These are phyloP conservation scores for Wickerhamiella bombiphila DNA, from an alignment of 805 yeast genomes.

Conservation along the genomic window DNA sequence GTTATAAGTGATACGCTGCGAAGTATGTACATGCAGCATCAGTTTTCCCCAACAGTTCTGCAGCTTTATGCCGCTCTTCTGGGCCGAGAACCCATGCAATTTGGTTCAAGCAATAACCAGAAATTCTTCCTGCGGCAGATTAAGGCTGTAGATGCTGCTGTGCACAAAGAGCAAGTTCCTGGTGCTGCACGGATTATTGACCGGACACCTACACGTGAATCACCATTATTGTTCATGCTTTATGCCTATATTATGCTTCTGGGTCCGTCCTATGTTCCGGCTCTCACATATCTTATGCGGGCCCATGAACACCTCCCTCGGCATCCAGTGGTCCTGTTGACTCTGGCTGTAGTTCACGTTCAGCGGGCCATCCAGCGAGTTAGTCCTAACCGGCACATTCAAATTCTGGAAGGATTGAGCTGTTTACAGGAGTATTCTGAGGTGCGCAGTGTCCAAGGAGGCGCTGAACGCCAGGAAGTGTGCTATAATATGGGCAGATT, in stretches of 20 bases:
- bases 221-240: constrained; percentile 58
- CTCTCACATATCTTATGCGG: constrained; percentile 61
- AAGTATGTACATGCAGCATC: constrained; percentile 47
- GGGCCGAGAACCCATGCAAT: constrained; percentile 43
- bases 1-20: constrained; percentile 47
- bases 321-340: constrained; percentile 67
- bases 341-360: constrained; percentile 65
- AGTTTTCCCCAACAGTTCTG: constrained; percentile 57
- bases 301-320: constrained; percentile 50
- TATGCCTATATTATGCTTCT: constrained; percentile 72
- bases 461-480: constrained; percentile 50
- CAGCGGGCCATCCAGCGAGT: constrained; percentile 88
- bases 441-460: no score
- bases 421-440: constrained; percentile 51
- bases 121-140: constrained; percentile 80
- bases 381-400: constrained; percentile 72
- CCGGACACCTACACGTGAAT: constrained; percentile 15
- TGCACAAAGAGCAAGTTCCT: constrained; percentile 34
- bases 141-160: constrained; percentile 70
- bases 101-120: constrained; percentile 71
- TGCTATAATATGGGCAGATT: constrained; percentile 72
- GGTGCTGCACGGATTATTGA: constrained; percentile 63
- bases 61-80: constrained; percentile 55
- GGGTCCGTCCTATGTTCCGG: constrained; percentile 69
- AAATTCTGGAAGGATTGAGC: constrained; percentile 73